Evolutionary conservation across 106 monocot genomes (phyloP).

Genomic region (Acanthochlamys bracteata): DNA sequence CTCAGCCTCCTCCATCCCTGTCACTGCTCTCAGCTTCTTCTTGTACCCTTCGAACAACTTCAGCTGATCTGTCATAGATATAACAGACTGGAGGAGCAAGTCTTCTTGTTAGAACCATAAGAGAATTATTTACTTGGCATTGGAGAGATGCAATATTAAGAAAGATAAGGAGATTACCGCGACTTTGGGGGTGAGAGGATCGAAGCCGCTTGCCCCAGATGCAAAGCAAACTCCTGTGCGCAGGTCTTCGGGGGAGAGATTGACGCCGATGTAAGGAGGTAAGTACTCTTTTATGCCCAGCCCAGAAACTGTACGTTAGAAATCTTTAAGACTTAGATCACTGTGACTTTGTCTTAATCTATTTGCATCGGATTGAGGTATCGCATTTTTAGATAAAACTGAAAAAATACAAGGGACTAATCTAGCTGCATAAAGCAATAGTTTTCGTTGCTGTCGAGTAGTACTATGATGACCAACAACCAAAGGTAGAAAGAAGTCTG

Average conservation of each 20-base stretch:
- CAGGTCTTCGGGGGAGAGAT: slow-evolving; percentile 17
- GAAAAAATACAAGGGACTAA: too few relatives aligned
- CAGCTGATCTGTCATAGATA: slow-evolving; percentile 27
- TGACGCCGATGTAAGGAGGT: slow-evolving; percentile 10
- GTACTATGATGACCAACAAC: too few relatives aligned
- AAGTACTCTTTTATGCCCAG: slow-evolving; percentile 22
- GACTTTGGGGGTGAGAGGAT: slow-evolving; percentile 16
- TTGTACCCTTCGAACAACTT: slow-evolving; percentile 40
- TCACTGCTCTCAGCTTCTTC: slow-evolving; percentile 19
- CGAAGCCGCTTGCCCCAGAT: slow-evolving; percentile 20
- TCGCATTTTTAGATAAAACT: too few relatives aligned
- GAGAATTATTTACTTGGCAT: neutral
- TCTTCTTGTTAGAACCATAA: neutral
- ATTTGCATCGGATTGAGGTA: too few relatives aligned
- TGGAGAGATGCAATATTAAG: neutral
- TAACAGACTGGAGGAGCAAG: slow-evolving; percentile 10
- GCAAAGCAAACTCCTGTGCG: slow-evolving; percentile 27
- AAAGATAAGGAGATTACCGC: slow-evolving; percentile 2
- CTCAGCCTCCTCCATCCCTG: slow-evolving; percentile 14
- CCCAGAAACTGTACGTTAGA: neutral
- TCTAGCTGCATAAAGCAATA: too few relatives aligned
- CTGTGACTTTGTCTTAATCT: too few relatives aligned
- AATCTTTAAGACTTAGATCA: too few relatives aligned
- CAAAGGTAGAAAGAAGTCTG: too few relatives aligned
- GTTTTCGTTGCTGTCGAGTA: too few relatives aligned